Evolutionary conservation across 306 rosid species (phyloP).

Genomic region (Senna tora): DNA sequence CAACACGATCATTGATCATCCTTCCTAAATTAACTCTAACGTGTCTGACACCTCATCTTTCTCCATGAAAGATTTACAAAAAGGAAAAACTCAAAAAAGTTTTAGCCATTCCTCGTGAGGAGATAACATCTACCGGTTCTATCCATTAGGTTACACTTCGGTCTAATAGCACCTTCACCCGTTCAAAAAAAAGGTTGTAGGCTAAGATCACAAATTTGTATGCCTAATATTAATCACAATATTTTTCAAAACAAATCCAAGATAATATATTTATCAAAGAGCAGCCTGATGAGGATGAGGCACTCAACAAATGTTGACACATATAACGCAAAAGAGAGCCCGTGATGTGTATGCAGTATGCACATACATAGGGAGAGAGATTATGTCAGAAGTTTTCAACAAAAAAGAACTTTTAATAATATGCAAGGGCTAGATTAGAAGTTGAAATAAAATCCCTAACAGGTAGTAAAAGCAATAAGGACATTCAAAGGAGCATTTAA

Average conservation of each 20-base stretch:
- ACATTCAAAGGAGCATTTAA: neutral
- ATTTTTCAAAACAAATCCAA: neutral
- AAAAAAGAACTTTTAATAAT: neutral
- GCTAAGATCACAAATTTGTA: slow-evolving; percentile 2
- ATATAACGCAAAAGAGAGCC: neutral
- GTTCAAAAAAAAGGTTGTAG: slow-evolving; percentile 7
- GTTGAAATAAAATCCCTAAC: neutral
- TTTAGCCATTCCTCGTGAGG: neutral
- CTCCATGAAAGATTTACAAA: neutral
- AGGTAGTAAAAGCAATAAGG: neutral
- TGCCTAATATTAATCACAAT: neutral
- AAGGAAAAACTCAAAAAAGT: neutral
- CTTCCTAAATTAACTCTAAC: slow-evolving; percentile 1
- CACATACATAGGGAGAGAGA: neutral
- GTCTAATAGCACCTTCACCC: neutral
- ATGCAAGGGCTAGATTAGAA: neutral
- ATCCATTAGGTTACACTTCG: neutral
- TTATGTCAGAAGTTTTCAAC: neutral
- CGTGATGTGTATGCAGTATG: neutral
- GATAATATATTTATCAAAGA: neutral
- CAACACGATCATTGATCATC: slow-evolving; percentile 11
- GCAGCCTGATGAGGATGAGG: neutral
- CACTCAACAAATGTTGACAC: neutral
- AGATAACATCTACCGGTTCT: neutral
- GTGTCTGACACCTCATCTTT: slow-evolving; percentile 7